Evolutionary conservation across 2,329 filamentous ascomycete genomes (phyloP).

Genomic region (Chaetomium strumarium): DNA sequence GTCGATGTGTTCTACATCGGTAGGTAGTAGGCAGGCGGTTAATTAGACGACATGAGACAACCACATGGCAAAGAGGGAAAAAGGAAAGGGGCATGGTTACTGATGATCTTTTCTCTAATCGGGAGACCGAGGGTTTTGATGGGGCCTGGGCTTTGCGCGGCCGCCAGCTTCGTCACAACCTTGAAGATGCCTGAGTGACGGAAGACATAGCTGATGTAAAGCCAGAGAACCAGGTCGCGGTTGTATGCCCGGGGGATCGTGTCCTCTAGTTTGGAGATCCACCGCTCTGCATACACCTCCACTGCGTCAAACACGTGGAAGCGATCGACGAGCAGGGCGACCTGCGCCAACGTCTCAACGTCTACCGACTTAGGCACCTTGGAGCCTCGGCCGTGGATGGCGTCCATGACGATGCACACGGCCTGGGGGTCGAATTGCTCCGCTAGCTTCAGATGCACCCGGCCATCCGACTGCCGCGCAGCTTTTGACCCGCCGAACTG

Average conservation of each 20-base stretch:
- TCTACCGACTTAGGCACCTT: slow-evolving; percentile 34
- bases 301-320: slow-evolving; percentile 39
- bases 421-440: slow-evolving; percentile 34
- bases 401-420: slow-evolving; percentile 37
- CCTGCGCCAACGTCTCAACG: slow-evolving; percentile 38
- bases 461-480: slow-evolving; percentile 26
- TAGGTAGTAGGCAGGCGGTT: background rate
- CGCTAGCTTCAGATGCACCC: slow-evolving; percentile 27
- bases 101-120: slow-evolving; percentile 28
- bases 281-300: slow-evolving; percentile 36
- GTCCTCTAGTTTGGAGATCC: slow-evolving; percentile 30
- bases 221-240: slow-evolving; percentile 28
- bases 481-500: slow-evolving; percentile 11
- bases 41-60: too few species aligned
- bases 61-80: too few species aligned
- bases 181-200: slow-evolving; percentile 26
- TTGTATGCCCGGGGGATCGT: slow-evolving; percentile 15
- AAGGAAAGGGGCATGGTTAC: slow-evolving; percentile 17
- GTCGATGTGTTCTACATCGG: slow-evolving; percentile 25
- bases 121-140: slow-evolving; percentile 27
- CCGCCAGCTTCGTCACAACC: slow-evolving; percentile 24
- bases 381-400: slow-evolving; percentile 39
- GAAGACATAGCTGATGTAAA: slow-evolving; percentile 31
- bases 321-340: slow-evolving; percentile 39
- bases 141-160: slow-evolving; percentile 23